Base-by-base conservation (phyloP, 2,329 filamentous ascomycete genomes). In the Talaromyces sp. region DNA sequence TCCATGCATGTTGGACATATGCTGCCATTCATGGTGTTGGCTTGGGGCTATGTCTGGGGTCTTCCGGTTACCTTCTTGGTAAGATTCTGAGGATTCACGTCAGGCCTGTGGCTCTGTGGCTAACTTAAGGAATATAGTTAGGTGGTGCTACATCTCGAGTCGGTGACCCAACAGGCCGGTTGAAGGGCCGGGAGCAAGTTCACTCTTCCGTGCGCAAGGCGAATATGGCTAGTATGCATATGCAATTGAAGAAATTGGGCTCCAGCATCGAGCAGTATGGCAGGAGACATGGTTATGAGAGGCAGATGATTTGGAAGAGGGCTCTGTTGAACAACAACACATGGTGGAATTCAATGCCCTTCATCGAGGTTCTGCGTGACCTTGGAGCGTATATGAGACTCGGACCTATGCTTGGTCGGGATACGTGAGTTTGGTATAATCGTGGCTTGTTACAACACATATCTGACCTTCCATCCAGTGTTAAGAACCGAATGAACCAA, bases 351-450 rank as follows among this genome's bases (percentile, higher is more conserved):
- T 84, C 82, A 35, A 74, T 90, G 39, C 80, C 85, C 1, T 78
- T 96, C 40, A 78, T 90, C 44, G 89, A 96, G 41, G 83, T 97
- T 47, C 77, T 95, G 61, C 83, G 84, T 67, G 81, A 86, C 51
- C 76, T 97, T 27, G 94, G 91, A 2, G 82, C 81, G 29, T 82
- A 86, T 41, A 85, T 91, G 69, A 82, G 93, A 53, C 76, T 99
- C 46, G 91, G 93, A 1, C 83, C 91, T 3, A 91, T 99, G 90
- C 80, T 99, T 54, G 85, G 86, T 47, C 86, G 91, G 65, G 93
- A 97, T 57, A 94, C 89, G 87, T 91, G 72, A 80, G 89, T 84
- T 43, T 62, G 53, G n/a, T 2, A 10, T 20, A 7, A 4, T 47
- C 49, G 14, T 40, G 9, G 6, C 14, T 36, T 19, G 22, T 35